Conservation (phyloP, 257 asterid species). For the Sherardia arvensis region DNA sequence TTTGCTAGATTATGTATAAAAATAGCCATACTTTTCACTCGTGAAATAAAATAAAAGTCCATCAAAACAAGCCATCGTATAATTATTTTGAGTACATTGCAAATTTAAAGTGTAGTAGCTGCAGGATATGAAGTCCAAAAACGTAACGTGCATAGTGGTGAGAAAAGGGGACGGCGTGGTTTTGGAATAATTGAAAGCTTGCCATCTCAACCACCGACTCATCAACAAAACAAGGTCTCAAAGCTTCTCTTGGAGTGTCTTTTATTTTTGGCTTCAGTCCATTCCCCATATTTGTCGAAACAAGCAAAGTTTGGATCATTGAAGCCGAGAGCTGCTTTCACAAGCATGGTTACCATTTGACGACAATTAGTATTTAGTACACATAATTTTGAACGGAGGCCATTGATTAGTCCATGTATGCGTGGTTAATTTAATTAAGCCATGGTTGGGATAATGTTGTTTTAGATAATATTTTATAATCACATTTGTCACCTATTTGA, state of each 20-base stretch:
- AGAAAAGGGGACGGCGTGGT: not conserved
- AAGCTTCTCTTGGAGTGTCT: not conserved
- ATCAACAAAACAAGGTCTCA: conserved; percentile 10
- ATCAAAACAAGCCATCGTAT: too few species aligned
- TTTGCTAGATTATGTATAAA: too few species aligned
- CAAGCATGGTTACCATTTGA: not conserved
- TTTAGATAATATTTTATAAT: too few species aligned
- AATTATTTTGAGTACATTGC: too few species aligned
- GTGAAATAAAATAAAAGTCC: too few species aligned
- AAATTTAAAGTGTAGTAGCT: not conserved
- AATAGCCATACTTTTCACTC: too few species aligned
- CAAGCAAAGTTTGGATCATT: not conserved
- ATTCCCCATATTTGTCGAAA: not conserved
- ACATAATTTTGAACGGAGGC: too few species aligned
- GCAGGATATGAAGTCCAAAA: not conserved
- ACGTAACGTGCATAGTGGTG: conserved; percentile 2
- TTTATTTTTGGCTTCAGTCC: not conserved
- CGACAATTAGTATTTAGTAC: too few species aligned
- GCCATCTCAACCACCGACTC: conserved; percentile 19
- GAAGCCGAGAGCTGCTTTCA: not conserved
- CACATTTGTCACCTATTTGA: too few species aligned
- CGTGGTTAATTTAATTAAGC: too few species aligned
- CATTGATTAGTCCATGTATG: too few species aligned
- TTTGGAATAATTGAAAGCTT: conserved; percentile 11
- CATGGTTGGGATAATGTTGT: too few species aligned